Conservation (phyloP, 2,329 filamentous ascomycete species). For the Fusarium coicis region DNA sequence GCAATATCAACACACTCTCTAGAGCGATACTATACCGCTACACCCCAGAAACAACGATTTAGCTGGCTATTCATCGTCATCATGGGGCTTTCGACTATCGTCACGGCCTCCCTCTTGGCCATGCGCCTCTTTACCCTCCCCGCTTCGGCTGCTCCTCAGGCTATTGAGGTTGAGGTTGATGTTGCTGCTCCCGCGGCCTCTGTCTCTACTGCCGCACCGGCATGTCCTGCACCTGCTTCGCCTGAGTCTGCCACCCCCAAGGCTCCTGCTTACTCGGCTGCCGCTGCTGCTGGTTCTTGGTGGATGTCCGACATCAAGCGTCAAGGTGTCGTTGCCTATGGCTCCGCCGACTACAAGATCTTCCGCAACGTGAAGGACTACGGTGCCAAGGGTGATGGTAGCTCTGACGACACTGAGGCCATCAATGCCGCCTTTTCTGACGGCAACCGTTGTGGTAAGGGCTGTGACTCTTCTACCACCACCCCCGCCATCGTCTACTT, state of each 20-base stretch:
- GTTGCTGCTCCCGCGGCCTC: conserved; percentile 24
- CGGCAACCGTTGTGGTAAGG: conserved; percentile 81
- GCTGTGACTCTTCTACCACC: conserved; percentile 86
- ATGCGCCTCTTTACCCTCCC: conserved; percentile 54
- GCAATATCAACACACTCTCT: conserved; percentile 26
- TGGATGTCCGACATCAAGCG: conserved; percentile 79
- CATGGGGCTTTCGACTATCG: conserved; percentile 58
- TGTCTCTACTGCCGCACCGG: neutral
- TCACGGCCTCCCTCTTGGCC: conserved; percentile 57
- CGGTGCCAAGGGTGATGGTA: conserved; percentile 74
- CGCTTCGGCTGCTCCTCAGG: conserved; percentile 47
- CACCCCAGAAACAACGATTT: conserved; percentile 32
- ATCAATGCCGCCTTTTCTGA: conserved; percentile 86
- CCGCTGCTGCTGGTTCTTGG: conserved; percentile 59
- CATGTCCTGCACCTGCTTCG: conserved; percentile 2
- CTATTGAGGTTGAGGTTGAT: neutral
- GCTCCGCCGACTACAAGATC: conserved; percentile 69
- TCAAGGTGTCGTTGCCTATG: conserved; percentile 74
- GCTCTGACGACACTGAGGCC: conserved; percentile 84
- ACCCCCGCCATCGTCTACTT: conserved; percentile 92
- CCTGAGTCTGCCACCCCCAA: neutral
- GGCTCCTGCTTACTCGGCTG: conserved; percentile 11
- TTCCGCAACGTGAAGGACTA: conserved; percentile 83
- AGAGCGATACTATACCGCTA: conserved; percentile 18
- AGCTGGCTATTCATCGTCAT: conserved; percentile 55